Evolutionary conservation across 176 grass and related monocot species (phyloP), one percentile per base, ranked within the genome.

Genomic region (Elaeis guineensis): DNA sequence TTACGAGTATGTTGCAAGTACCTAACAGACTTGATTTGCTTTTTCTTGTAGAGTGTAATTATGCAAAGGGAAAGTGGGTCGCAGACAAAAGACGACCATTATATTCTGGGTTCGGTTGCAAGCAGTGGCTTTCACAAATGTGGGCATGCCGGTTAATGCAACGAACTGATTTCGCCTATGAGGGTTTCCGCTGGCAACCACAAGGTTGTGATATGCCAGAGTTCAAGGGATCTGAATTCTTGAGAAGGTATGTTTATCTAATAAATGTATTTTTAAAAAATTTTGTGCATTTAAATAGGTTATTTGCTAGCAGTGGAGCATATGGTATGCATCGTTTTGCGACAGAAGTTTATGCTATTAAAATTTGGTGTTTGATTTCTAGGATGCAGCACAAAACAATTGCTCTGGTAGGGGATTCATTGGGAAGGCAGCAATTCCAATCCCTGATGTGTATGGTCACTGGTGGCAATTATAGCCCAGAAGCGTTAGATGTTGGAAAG

Each of bases 361-460:
- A 64, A n/a, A 58, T 29, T 44, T 55, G 52, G 25, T 49, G 28
- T 68, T 72, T 56, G 71, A 57, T 44, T 81, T 76, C 57, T 67
- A 91, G 87, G 79, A 79, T 98, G 93, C 72, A 57, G 23, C 64
- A 98, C 59, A 91, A 76, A 66, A 92, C 93, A 25, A 81, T 98
- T 82, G 93, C 93, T 70, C 89, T 89, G 74, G 79, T 98, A 18
- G 93, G 93, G 28, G 93, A 98, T 82, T 98, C 93, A 30, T 83
- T 98, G 20, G 93, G 93, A 15, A 90, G 87, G 66, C 93, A 98
- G 65, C 93, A 98, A 66, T 98, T 98, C 78, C 93, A 98, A 55
- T 98, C 93, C 59, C 72, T 98, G 24, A 89, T 98, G 76, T 98
- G 87, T 79, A 92, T 98, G 78, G 78, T 76, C 52, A 79, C 81